phyloP scores from a whole-genome alignment of 2,329 filamentous ascomycete species.

The Grosmannia clavigera region DNA sequence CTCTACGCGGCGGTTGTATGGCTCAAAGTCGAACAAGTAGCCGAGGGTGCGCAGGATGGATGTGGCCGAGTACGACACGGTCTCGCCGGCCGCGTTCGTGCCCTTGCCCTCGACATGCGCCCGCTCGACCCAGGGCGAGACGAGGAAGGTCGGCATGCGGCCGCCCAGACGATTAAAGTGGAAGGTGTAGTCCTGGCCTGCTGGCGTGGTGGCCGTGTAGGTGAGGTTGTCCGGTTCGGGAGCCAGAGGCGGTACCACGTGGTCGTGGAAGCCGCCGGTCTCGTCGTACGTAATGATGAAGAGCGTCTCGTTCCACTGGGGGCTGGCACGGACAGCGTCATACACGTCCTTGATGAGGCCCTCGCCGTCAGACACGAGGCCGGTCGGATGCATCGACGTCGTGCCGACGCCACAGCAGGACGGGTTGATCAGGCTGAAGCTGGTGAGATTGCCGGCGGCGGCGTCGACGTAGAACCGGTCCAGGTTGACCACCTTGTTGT shows the following conservation, averaged over 20 bases:
- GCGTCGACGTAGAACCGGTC: conserved; percentile 32
- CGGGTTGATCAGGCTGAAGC: conserved; percentile 36
- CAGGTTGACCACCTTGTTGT: conserved; percentile 18
- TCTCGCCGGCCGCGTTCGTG: conserved; percentile 21
- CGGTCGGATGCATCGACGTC: conserved; percentile 32
- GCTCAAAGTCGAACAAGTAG: conserved; percentile 28
- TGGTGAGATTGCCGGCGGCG: conserved; percentile 26
- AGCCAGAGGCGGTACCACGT: conserved; percentile 28
- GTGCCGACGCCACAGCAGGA: conserved; percentile 32
- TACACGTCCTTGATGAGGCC: conserved; percentile 32
- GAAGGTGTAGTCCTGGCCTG: conserved; percentile 24
- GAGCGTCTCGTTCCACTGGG: conserved; percentile 33
- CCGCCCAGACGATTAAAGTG: conserved; percentile 28
- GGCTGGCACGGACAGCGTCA: conserved; percentile 27
- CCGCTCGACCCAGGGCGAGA: conserved; percentile 30
- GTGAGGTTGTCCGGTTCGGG: conserved; percentile 25
- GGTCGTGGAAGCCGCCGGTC: conserved; percentile 33
- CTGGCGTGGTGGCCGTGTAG: conserved; percentile 22
- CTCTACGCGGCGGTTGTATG: conserved; percentile 24
- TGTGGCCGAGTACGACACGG: conserved; percentile 27
- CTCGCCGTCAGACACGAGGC: conserved; percentile 30
- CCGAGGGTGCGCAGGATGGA: conserved; percentile 28
- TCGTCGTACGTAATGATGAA: conserved; percentile 36
- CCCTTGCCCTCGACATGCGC: conserved; percentile 26
- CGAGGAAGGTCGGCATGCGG: conserved; percentile 28